Conservation (phyloP, 176 grass and related monocot genomes). For the Carex pumila region DNA sequence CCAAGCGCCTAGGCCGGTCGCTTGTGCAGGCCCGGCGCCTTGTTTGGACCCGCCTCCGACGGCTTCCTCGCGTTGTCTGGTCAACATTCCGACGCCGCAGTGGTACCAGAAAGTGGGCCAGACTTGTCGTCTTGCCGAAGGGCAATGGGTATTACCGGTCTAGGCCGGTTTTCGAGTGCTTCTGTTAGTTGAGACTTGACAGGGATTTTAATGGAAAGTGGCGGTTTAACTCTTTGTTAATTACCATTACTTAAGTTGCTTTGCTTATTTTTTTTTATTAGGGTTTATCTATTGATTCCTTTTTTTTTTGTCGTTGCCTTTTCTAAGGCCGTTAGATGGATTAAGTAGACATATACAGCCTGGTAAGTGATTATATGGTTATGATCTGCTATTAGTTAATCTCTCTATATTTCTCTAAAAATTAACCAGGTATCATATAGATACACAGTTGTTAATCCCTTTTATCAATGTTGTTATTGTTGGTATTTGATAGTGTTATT, state of each 20-base stretch:
- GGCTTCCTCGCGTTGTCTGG: constrained; percentile 34
- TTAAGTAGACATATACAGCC: neutral
- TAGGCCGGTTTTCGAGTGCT: neutral
- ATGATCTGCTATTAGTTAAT: neutral
- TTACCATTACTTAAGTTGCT: neutral
- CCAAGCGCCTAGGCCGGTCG: constrained; percentile 1
- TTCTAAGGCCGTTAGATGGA: constrained; percentile 10
- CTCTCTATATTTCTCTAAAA: neutral
- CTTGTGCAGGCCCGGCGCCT: constrained; percentile 50
- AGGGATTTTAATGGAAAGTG: neutral
- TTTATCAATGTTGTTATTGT: neutral
- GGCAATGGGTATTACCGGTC: neutral
- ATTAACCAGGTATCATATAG: neutral
- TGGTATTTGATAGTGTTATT: neutral
- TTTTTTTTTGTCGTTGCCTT: neutral
- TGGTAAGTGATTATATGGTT: neutral
- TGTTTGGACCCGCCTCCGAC: constrained; percentile 51
- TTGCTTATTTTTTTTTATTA: neutral
- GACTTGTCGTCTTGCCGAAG: neutral
- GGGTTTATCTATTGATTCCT: constrained; percentile 9
- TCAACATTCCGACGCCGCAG: neutral
- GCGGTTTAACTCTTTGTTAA: constrained; percentile 1
- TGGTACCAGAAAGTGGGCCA: neutral
- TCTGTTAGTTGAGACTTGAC: neutral
- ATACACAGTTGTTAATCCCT: neutral